Evolutionary conservation across 78 protist species (phyloP), one percentile per base, ranked within the genome.

Genomic region (Parvularia atlantis): DNA sequence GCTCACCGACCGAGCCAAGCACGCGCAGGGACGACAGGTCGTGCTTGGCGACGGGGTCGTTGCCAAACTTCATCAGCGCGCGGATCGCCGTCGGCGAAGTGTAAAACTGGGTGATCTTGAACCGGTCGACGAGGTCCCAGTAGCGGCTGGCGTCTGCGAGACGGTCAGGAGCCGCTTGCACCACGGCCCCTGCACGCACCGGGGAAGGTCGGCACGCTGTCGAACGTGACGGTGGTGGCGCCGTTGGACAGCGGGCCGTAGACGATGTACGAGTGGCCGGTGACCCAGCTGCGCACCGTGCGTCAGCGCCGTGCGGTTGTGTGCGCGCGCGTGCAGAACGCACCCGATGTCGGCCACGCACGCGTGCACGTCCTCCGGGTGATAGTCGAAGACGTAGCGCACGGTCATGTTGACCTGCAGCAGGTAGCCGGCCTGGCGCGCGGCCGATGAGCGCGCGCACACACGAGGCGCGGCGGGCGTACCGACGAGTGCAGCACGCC

Each of bases 21-120:
- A 76, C 73, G 11, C 68, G 73, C 66, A 75, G n/a, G n/a, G 46
- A 26, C 28, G 65, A 53, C 36, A 66, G 58, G 36, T 67, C 59
- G 76, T 61, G 40, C 67, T 46, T 50, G 75, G 66, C 24, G 39
- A 86, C 87, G 26, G 41, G 61, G 36, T 35, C 79, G 53, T 52
- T 56, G 33, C 90, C 88, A 39, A 16, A 60, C 63, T 37, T 6
- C 66, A 77, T 80, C 58, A 91, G 84, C 35, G 86, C 71, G 26
- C 96, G 86, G 63, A 96, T 92, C 22, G 97, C 97, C 6, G 98
- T 94, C 39, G 99, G 99, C 20, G 99, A 94, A 30, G 99, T 96
- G 92, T 94, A 75, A 48, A 96, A 92, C 63, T 73, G 77, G 20
- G 84, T 87, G 61, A 96, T 80, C 50, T 82, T 60, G 83, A 79